phyloP scores from a whole-genome alignment of 306 rosid species.

The Potentilla sterilis region DNA sequence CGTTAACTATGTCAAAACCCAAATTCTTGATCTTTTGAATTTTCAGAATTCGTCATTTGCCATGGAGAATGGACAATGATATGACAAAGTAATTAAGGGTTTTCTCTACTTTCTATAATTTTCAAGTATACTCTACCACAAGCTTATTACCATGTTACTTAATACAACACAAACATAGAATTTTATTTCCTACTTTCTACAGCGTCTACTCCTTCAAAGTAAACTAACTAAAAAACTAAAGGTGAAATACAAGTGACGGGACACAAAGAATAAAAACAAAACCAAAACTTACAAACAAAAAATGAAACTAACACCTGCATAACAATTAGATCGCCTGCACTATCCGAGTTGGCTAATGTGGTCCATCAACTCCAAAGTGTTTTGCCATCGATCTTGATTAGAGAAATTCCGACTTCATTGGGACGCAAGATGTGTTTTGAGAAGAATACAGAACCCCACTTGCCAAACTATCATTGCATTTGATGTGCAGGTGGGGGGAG shows the following conservation, averaged over 20 bases:
- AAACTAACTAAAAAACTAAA: conserved; percentile 11
- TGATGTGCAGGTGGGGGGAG: conserved; percentile 58
- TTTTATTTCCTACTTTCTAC: conserved; percentile 46
- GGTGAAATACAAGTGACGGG: neutral
- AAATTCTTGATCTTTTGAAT: no score
- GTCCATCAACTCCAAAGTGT: conserved; percentile 43
- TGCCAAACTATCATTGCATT: conserved; percentile 49
- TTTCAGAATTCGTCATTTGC: no score
- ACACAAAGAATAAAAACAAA: neutral
- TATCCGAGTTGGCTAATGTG: conserved; percentile 18
- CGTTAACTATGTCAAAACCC: no score
- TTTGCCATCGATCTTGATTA: conserved; percentile 16
- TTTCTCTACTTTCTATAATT: no score
- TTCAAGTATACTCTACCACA: no score
- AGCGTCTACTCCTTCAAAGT: conserved; percentile 31
- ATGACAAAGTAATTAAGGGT: no score
- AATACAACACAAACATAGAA: conserved; percentile 33
- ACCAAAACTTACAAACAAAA: neutral
- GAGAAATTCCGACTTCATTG: conserved; percentile 14
- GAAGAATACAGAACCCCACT: conserved; percentile 11
- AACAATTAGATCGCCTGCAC: conserved; percentile 27
- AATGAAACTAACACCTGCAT: conserved; percentile 6
- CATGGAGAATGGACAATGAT: no score
- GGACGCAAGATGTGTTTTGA: conserved; percentile 7
- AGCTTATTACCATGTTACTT: conserved; percentile 26